Conservation (phyloP, 441 rosid species). For the Jatropha podagrica region DNA sequence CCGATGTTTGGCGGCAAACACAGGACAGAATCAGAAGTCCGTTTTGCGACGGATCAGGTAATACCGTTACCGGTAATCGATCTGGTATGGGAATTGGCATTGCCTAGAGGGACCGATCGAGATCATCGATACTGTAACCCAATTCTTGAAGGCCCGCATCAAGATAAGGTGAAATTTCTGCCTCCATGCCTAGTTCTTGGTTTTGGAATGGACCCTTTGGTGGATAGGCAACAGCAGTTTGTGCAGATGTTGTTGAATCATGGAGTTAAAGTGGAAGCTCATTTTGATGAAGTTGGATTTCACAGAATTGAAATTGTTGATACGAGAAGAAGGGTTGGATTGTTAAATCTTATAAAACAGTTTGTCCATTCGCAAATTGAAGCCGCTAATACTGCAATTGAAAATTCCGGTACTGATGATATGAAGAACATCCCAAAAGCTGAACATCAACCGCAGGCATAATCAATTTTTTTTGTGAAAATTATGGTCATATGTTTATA, state of each 20-base stretch:
- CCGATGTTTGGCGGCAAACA: conserved; percentile 42
- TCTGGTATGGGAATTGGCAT: conserved; percentile 37
- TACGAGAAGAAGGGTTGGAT: conserved; percentile 15
- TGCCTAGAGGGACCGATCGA: conserved; percentile 40
- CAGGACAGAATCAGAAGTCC: conserved; percentile 39
- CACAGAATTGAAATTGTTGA: conserved; percentile 46
- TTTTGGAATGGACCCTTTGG: conserved; percentile 41
- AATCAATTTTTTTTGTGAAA: too few relatives aligned
- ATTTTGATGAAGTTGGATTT: conserved; percentile 44
- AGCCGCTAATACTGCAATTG: background rate
- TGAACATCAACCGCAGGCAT: too few relatives aligned
- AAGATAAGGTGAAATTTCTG: conserved; percentile 28
- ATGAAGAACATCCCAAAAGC: too few relatives aligned
- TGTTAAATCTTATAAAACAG: background rate
- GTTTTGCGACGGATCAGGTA: conserved; percentile 27
- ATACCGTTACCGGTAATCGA: conserved; percentile 47
- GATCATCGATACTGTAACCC: conserved; percentile 55
- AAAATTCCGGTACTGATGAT: too few relatives aligned
- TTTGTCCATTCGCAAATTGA: background rate
- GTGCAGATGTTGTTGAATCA: background rate
- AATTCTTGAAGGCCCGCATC: conserved; percentile 34
- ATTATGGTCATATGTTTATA: too few relatives aligned
- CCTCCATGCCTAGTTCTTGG: conserved; percentile 45
- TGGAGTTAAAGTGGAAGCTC: conserved; percentile 21
- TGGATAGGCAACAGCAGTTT: conserved; percentile 40